A percentile compares a stretch with the other conserved stretches of the same genome.
Conservation (phyloP, 768 basidiomycete species). For the Pleurotus platypus region DNA sequence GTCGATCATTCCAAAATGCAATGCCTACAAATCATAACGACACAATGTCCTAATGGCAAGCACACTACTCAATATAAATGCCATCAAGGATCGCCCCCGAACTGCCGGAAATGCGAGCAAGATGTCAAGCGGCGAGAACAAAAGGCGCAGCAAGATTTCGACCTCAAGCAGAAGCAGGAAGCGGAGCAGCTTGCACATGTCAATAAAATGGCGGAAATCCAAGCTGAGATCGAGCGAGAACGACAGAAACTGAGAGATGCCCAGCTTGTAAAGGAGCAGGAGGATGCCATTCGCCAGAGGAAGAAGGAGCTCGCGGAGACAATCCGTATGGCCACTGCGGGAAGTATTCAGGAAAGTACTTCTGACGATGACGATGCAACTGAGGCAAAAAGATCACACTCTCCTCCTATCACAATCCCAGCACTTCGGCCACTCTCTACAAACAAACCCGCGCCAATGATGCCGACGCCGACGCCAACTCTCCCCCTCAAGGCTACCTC, state of each 20-base stretch:
- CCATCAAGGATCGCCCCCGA: conserved; percentile 26
- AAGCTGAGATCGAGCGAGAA: conserved; percentile 38
- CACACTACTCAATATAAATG: conserved; percentile 47
- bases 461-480: no score
- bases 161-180: conserved; percentile 41
- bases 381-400: no score
- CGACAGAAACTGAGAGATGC: conserved; percentile 35
- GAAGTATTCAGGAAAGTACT: background rate
- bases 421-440: no score
- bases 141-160: conserved; percentile 33
- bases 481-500: no score
- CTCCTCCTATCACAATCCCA: no score
- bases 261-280: conserved; percentile 31
- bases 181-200: conserved; percentile 40
- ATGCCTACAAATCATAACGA: conserved; percentile 35
- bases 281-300: conserved; percentile 36
- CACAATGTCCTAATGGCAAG: conserved; percentile 35
- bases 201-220: conserved; percentile 30
- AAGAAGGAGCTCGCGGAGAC: conserved; percentile 39
- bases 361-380: no score
- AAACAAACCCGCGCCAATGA: no score
- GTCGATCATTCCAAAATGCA: conserved; percentile 49
- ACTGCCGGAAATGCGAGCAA: conserved; percentile 47
- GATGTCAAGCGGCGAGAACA: conserved; percentile 22
- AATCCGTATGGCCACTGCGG: conserved; percentile 10